Conservation (phyloP, 2,329 filamentous ascomycete species). For the Chaetomiaceae sp. region DNA sequence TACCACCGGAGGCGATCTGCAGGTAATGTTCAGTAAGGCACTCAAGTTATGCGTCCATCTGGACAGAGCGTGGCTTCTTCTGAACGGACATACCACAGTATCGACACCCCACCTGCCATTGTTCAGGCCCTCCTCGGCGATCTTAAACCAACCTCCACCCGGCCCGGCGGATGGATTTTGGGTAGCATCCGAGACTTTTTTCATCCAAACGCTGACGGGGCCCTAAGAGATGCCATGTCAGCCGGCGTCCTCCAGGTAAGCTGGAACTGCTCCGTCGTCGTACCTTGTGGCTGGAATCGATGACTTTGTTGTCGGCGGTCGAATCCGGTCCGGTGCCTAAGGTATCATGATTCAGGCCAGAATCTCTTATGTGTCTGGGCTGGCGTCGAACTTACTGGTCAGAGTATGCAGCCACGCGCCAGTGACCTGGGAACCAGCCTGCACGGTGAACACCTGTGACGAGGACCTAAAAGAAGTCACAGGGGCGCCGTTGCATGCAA, state of each 20-base stretch:
- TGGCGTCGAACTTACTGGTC: background rate
- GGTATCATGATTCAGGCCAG: background rate
- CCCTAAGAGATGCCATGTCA: too few species aligned
- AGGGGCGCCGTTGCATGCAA: background rate
- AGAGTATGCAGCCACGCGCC: background rate
- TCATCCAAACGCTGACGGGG: background rate
- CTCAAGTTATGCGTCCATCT: too few species aligned
- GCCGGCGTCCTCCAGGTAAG: too few species aligned
- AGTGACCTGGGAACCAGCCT: background rate
- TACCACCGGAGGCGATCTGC: background rate
- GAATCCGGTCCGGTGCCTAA: background rate
- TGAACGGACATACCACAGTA: too few species aligned
- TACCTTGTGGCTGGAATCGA: background rate
- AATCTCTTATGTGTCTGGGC: too few species aligned
- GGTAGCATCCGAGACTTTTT: background rate
- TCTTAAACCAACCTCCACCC: background rate
- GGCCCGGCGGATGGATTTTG: background rate
- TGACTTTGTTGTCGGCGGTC: constrained; percentile 1
- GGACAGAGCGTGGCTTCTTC: too few species aligned
- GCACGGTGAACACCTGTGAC: background rate
- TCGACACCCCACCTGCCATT: background rate
- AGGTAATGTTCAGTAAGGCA: too few species aligned
- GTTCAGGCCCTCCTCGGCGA: background rate
- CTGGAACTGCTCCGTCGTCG: background rate
- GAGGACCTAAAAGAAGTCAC: background rate